phyloP scores from a whole-genome alignment of 2,329 filamentous ascomycete genomes.

The Fonsecaea pedrosoi region DNA sequence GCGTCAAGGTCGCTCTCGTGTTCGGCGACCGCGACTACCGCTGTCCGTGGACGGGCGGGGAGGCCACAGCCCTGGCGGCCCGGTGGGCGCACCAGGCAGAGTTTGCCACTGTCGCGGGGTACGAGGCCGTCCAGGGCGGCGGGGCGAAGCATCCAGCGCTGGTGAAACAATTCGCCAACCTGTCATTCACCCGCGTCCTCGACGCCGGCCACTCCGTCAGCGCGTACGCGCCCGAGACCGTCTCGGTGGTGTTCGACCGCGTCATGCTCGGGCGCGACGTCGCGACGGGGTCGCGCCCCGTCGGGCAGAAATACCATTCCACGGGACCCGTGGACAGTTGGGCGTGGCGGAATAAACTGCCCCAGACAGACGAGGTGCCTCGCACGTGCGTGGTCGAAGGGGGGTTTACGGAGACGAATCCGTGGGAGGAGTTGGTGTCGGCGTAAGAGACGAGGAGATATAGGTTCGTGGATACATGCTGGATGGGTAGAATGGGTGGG shows the following conservation, averaged over 20 bases:
- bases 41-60: conserved; percentile 65
- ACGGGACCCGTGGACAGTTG: conserved; percentile 28
- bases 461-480: too few species aligned
- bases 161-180: conserved; percentile 56
- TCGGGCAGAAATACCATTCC: conserved; percentile 16
- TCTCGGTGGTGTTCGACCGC: conserved; percentile 62
- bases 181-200: conserved; percentile 58
- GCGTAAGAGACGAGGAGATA: neutral
- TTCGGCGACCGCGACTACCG: conserved; percentile 63
- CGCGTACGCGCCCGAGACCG: conserved; percentile 62
- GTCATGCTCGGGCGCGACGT: conserved; percentile 60
- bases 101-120: conserved; percentile 60
- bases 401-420: conserved; percentile 10
- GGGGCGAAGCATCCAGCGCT: conserved; percentile 50
- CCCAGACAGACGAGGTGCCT: neutral
- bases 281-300: conserved; percentile 55
- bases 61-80: conserved; percentile 58
- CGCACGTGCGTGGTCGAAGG: conserved; percentile 25
- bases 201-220: conserved; percentile 59
- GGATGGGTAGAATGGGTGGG: too few species aligned
- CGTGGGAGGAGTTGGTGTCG: conserved; percentile 4
- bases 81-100: conserved; percentile 52
- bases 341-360: conserved; percentile 28
- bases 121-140: conserved; percentile 52
- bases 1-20: conserved; percentile 58